Evolutionary conservation across 2,329 filamentous ascomycete species (phyloP).

Genomic region (Verticillium albo-atrum): DNA sequence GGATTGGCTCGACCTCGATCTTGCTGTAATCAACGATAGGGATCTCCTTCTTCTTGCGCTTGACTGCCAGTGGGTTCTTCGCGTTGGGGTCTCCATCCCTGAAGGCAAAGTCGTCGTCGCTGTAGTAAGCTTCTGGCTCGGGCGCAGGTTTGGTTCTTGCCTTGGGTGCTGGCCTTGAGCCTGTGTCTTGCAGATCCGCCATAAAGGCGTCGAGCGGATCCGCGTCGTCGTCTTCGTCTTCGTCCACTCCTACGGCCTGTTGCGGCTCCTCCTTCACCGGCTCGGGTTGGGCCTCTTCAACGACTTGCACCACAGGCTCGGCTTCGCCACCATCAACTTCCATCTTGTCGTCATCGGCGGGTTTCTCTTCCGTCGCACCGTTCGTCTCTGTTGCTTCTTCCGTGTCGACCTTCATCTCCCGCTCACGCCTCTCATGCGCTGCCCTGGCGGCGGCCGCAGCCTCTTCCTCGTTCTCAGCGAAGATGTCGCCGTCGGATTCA

Average conservation of each 20-base stretch:
- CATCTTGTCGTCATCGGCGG: constrained; percentile 24
- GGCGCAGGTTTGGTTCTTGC: constrained; percentile 43
- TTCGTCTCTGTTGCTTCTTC: constrained; percentile 45
- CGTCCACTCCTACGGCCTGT: constrained; percentile 54
- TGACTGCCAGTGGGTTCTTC: constrained; percentile 48
- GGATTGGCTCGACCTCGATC: constrained; percentile 76
- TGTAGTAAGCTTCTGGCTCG: constrained; percentile 82
- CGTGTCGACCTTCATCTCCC: constrained; percentile 51
- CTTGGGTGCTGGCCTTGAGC: not conserved
- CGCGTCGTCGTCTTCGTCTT: constrained; percentile 59
- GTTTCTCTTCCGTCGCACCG: constrained; percentile 18
- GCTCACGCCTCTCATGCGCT: constrained; percentile 79
- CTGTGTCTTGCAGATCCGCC: constrained; percentile 55
- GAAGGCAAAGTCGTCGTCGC: constrained; percentile 69
- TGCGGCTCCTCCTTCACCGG: constrained; percentile 12
- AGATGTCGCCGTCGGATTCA: constrained; percentile 71
- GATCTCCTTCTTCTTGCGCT: constrained; percentile 93
- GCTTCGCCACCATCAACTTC: constrained; percentile 12
- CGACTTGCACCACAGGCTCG: constrained; percentile 16
- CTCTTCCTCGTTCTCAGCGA: constrained; percentile 82
- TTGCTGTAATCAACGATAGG: constrained; percentile 83
- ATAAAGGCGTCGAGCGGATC: constrained; percentile 98
- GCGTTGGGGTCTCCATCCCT: constrained; percentile 43
- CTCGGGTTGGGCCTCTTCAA: constrained; percentile 16
- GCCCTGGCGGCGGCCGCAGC: constrained; percentile 79